Evolutionary conservation across 108 stramenopile species (phyloP).

Genomic region (Cyclotella baltica): DNA sequence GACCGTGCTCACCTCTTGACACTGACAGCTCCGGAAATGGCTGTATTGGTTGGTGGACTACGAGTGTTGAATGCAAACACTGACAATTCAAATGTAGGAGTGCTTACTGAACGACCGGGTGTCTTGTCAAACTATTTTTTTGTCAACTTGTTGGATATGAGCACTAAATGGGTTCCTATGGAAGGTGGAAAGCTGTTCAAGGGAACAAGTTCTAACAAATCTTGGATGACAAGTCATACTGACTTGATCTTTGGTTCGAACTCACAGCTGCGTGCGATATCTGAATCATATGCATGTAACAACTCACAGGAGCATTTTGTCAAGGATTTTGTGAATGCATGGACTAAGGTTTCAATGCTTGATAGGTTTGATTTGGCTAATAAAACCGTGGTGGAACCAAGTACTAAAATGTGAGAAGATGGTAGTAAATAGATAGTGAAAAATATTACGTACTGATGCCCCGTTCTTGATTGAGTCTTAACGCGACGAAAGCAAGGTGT

Average conservation of each 20-base stretch:
- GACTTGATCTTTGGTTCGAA: conserved; percentile 78
- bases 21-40: conserved; percentile 74
- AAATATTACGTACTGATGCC: too few species aligned
- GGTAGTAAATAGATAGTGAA: background rate
- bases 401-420: conserved; percentile 6
- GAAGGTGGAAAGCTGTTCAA: conserved; percentile 51
- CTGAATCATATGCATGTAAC: conserved; percentile 60
- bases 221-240: conserved; percentile 62
- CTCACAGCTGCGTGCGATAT: conserved; percentile 69
- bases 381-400: background rate
- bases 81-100: conserved; percentile 46
- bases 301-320: conserved; percentile 65
- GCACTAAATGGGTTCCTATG: conserved; percentile 54
- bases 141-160: conserved; percentile 66
- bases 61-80: conserved; percentile 58
- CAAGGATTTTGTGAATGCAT: conserved; percentile 65
- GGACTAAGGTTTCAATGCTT: conserved; percentile 73
- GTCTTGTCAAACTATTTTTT: conserved; percentile 71
- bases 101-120: conserved; percentile 63
- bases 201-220: conserved; percentile 49
- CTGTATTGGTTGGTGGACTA: conserved; percentile 72
- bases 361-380: conserved; percentile 74
- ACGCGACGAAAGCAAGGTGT: too few species aligned
- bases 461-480: too few species aligned
- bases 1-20: conserved; percentile 70